A percentile compares a stretch with the other conserved stretches of the same genome.
These are phyloP conservation scores for Venustampulla echinocandica DNA, from an alignment of 495 filamentous ascomycete species.

Conservation along the genomic window DNA sequence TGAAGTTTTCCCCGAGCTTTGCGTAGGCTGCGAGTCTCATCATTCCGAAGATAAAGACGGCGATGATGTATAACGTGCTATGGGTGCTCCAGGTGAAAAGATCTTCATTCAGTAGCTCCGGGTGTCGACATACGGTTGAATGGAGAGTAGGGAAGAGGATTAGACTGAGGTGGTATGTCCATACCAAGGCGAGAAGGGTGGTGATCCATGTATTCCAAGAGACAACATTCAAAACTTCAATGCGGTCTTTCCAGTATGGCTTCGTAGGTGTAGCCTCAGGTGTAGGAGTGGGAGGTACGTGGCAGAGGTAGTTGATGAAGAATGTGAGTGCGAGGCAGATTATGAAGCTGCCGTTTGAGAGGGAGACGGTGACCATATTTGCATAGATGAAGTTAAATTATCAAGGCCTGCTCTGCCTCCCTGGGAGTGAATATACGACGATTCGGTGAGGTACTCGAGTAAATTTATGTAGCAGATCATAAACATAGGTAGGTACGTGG, in stretches of 20 bases:
- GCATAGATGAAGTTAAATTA: no score
- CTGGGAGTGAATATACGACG: no score
- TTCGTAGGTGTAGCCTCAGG: background rate
- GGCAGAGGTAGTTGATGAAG: background rate
- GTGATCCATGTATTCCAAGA: background rate
- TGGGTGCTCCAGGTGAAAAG: slow-evolving; percentile 14
- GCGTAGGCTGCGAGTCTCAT: slow-evolving; percentile 31
- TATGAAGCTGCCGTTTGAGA: no score
- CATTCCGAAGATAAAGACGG: slow-evolving; percentile 27
- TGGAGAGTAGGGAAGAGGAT: slow-evolving; percentile 16
- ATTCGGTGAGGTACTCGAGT: no score
- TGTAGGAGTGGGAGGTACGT: background rate
- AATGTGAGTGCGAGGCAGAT: background rate
- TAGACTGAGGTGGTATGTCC: slow-evolving; percentile 28
- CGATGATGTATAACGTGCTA: slow-evolving; percentile 17
- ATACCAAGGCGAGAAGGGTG: slow-evolving; percentile 4
- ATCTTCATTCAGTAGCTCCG: slow-evolving; percentile 27
- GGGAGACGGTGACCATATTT: no score
- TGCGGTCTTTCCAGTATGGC: background rate
- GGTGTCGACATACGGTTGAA: slow-evolving; percentile 23
- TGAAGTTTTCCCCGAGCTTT: slow-evolving; percentile 37
- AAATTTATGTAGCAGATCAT: no score
- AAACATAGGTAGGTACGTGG: no score
- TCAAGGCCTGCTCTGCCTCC: no score
- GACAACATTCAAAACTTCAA: slow-evolving; percentile 17